Evolutionary conservation across 306 rosid genomes (phyloP), one percentile per base, ranked within the genome.

Genomic region (Prunus mume): DNA sequence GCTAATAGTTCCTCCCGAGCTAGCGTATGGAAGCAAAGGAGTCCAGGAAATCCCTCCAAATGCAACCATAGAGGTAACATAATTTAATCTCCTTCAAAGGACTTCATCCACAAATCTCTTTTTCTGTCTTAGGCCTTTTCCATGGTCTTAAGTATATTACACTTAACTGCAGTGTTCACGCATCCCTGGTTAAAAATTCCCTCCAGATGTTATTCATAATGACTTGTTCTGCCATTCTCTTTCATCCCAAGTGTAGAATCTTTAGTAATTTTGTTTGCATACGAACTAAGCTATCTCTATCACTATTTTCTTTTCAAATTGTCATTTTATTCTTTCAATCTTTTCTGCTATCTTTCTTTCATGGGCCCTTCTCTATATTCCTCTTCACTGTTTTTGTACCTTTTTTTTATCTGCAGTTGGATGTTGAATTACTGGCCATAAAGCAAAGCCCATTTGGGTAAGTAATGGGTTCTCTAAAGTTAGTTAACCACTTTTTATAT

Each of bases 381-480:
- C 74, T 69, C 78, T 71, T 83, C 47, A 85, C 45, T 69, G 61
- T 69, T 81, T 38, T 62, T 76, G 43, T 62, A 61, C 83, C 38
- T 49, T 78, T 38, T 66, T 19, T 8, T 73, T 52, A 82, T 74
- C 56, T 83, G 84, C 90, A 89, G 98, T 73, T 92, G 86, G 98
- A 92, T 81, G 76, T 95, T 72, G 98, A 95, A 74, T 82, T 92
- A 66, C 93, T 95, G 65, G 43, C 98, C 70, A 95, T 90, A 87
- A 95, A 95, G 75, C 98, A 92, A 82, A 95, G 85, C 58, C 96
- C 98, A 76, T 92, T 90, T 76, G 98, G 98, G 98, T 92, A 88
- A 86, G 91, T 73, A 79, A 64, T 72, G 47, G 57, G 66, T 72
- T 32, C 20, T 12, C 41, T 65, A 25, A 32, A 28, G 24, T 34